These are phyloP conservation scores for Mycosarcoma mackinlayi DNA, from an alignment of 1,284 basidiomycete species.

Conservation along the genomic window DNA sequence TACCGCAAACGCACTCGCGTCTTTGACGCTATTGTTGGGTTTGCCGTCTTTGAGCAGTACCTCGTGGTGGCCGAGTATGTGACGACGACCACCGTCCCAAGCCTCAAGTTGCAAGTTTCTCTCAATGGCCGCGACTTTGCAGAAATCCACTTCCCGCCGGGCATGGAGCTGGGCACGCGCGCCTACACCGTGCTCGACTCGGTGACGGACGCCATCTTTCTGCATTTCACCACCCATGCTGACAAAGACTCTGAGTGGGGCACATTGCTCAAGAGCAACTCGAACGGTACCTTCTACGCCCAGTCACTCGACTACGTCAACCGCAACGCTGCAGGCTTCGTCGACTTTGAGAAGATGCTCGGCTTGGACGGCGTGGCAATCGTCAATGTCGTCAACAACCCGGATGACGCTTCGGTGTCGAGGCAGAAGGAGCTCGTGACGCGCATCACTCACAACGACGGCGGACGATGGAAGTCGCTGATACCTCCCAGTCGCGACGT, in stretches of 20 bases:
- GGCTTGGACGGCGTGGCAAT: conserved; percentile 95
- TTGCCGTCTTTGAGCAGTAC: conserved; percentile 95
- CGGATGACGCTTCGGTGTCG: conserved; percentile 78
- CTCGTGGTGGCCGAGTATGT: conserved; percentile 90
- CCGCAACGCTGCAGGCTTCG: conserved; percentile 84
- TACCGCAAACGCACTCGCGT: conserved; percentile 77
- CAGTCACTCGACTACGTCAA: conserved; percentile 88
- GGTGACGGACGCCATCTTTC: conserved; percentile 88
- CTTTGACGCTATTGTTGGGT: conserved; percentile 89
- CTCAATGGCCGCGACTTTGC: conserved; percentile 88
- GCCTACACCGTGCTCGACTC: conserved; percentile 96
- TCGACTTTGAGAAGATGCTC: conserved; percentile 98
- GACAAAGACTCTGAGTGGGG: conserved; percentile 83
- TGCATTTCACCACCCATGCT: conserved; percentile 92
- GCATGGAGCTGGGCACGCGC: conserved; percentile 85
- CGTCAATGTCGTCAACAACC: conserved; percentile 88
- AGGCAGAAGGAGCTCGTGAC: conserved; percentile 83
- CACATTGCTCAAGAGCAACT: conserved; percentile 92
- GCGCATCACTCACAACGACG: conserved; percentile 96
- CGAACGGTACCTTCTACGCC: conserved; percentile 95
- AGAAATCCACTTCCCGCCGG: conserved; percentile 86
- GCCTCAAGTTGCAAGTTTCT: conserved; percentile 83
- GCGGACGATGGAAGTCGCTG: conserved; percentile 88
- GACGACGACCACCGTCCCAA: conserved; percentile 30
- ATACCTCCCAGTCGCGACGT: conserved; percentile 82